phyloP scores from a whole-genome alignment of 2,329 filamentous ascomycete genomes.

The Cercospora sp. region DNA sequence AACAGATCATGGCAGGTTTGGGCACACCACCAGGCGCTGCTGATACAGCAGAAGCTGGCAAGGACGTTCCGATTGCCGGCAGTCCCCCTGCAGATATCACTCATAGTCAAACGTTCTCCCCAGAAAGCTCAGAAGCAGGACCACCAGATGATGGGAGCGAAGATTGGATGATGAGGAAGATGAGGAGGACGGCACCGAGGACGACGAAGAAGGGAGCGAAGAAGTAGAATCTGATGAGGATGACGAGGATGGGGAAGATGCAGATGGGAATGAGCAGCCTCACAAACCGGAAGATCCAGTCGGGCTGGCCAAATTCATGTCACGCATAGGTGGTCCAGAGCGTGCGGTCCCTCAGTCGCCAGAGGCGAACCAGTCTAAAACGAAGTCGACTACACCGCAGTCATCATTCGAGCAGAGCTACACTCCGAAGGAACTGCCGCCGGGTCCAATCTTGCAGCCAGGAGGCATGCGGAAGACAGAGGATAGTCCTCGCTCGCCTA shows the following conservation, averaged over 20 bases:
- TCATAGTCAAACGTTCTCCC: slow-evolving; percentile 28
- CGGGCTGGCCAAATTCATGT: slow-evolving; percentile 30
- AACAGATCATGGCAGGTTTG: slow-evolving; percentile 43
- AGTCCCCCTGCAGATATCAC: slow-evolving; percentile 49
- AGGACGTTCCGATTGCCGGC: slow-evolving; percentile 50
- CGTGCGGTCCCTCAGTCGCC: slow-evolving; percentile 14
- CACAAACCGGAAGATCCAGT: slow-evolving; percentile 23
- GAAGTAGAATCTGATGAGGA: slow-evolving; percentile 40
- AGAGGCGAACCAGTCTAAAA: slow-evolving; percentile 27
- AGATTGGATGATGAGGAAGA: slow-evolving; percentile 36
- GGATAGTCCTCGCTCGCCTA: slow-evolving; percentile 67
- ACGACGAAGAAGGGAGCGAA: slow-evolving; percentile 26
- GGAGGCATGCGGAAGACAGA: slow-evolving; percentile 38
- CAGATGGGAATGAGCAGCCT: slow-evolving; percentile 51
- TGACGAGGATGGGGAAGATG: slow-evolving; percentile 41
- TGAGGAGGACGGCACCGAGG: slow-evolving; percentile 35
- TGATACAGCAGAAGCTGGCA: slow-evolving; percentile 28
- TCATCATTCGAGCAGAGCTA: slow-evolving; percentile 30
- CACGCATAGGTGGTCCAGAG: slow-evolving; percentile 22
- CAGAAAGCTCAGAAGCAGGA: slow-evolving; percentile 32
- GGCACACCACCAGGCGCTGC: slow-evolving; percentile 46
- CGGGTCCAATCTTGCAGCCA: slow-evolving; percentile 57
- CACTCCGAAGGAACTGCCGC: slow-evolving; percentile 43
- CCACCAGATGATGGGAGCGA: slow-evolving; percentile 31
- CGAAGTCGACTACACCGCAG: slow-evolving; percentile 31